Evolutionary conservation across 2,329 filamentous ascomycete species (phyloP), one percentile per base, ranked within the genome.

Genomic region (Colletotrichum eleusines): DNA sequence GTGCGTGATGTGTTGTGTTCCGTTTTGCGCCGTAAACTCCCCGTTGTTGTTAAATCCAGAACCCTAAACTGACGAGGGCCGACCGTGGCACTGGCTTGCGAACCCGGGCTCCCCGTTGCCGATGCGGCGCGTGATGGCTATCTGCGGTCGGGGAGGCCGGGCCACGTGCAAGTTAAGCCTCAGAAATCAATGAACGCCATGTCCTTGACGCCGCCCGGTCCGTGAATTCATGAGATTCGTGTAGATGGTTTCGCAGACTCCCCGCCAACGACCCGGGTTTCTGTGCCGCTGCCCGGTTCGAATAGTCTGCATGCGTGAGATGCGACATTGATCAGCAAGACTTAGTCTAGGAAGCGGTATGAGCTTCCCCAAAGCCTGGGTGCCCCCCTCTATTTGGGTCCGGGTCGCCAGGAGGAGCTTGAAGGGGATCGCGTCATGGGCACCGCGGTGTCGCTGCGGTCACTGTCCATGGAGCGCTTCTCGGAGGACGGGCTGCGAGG

Each of bases 401-500:
- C 62, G 16, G 63, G 51, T 26, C 66, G 59, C 69, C 69, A 72
- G 48, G 69, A 72, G 2, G 69, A 62, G 73, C 73, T 78, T 12
- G 80, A 80, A 5, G 78, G 61, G 18, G 77, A 76, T 8, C 76
- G 75, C 31, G 77, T 73, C 76, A 80, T 78, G 20, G 78, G 74
- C 11, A 76, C 46, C 66, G 67, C 54, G 26, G 73, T 72, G 53
- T 80, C 78, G 76, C 80, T 79, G 74, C 84, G 81, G 73, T 84
- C 82, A 72, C 80, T 83, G 74, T 86, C 84, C 79, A 86, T 83
- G 63, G 84, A 85, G 51, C 80, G 81, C 78, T 85, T 86, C 75
- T 81, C 80, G 33, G 69, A 72, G 5, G 79, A 77, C 4, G 68
- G 59, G 55, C 50, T 62, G 28, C 61, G 58, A 53, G 72, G 66